Evolutionary conservation across 2,329 filamentous ascomycete genomes (phyloP).

Genomic region (Ambrosiella beaveri): DNA sequence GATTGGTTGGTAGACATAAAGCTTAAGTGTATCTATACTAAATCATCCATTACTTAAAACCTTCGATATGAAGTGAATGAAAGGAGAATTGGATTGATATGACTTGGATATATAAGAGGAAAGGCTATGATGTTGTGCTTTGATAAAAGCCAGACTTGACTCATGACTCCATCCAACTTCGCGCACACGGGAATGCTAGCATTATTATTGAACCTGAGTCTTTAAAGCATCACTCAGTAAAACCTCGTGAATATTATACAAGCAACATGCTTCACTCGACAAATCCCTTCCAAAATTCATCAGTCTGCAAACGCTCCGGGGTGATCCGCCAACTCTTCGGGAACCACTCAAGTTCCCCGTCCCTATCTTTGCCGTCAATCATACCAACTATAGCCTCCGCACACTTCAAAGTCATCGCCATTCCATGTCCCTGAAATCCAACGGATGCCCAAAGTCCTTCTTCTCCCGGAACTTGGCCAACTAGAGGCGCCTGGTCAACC

Average conservation of each 20-base stretch:
- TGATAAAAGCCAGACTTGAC: too few species aligned
- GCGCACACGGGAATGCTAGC: too few species aligned
- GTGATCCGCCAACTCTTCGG: constrained; percentile 27
- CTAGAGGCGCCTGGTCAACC: constrained; percentile 33
- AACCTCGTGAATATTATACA: not conserved
- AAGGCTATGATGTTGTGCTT: too few species aligned
- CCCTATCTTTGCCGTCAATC: constrained; percentile 24
- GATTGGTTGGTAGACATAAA: too few species aligned
- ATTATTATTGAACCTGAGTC: too few species aligned
- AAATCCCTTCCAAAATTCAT: constrained; percentile 10
- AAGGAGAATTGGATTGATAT: too few species aligned
- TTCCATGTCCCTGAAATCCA: constrained; percentile 49
- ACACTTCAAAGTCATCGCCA: constrained; percentile 45
- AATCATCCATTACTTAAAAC: too few species aligned
- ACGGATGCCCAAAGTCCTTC: constrained; percentile 36
- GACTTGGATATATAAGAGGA: too few species aligned
- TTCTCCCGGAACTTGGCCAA: constrained; percentile 30
- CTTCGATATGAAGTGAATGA: too few species aligned
- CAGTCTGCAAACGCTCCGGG: constrained; percentile 8
- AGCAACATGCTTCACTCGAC: not conserved
- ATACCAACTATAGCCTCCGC: constrained; percentile 39
- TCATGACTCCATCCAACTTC: too few species aligned
- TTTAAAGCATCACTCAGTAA: not conserved
- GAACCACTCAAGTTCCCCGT: constrained; percentile 31
- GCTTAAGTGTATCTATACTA: too few species aligned